Percentiles rank a stretch among this genome's conserved stretches.
phyloP scores from a whole-genome alignment of 2,329 filamentous ascomycete genomes.

The Alternaria ventricosa region DNA sequence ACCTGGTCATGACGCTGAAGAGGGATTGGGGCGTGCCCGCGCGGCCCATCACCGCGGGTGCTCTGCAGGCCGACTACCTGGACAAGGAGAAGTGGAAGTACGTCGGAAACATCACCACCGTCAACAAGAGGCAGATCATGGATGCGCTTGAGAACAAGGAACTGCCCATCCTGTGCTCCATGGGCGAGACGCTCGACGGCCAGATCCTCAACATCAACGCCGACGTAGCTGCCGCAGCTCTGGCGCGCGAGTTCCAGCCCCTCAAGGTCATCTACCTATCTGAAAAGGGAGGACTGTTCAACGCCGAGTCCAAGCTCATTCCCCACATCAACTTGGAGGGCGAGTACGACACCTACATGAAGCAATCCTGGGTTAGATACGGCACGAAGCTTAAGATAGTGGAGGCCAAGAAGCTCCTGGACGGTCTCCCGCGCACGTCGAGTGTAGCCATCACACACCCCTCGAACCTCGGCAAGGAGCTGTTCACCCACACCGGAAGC shows the following conservation, averaged over 20 bases:
- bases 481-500: conserved; percentile 94
- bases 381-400: conserved; percentile 96
- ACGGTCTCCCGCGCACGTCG: conserved; percentile 85
- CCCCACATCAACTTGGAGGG: conserved; percentile 97
- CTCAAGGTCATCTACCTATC: conserved; percentile 98
- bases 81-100: conserved; percentile 96
- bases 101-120: conserved; percentile 92
- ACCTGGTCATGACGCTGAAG: conserved; percentile 88
- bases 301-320: conserved; percentile 95
- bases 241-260: conserved; percentile 86
- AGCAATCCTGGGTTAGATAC: conserved; percentile 92
- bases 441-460: conserved; percentile 98
- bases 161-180: conserved; percentile 91
- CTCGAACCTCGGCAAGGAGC: conserved; percentile 91
- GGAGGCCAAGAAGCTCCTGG: conserved; percentile 93
- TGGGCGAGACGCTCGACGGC: conserved; percentile 91
- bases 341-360: conserved; percentile 92
- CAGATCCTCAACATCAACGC: conserved; percentile 97
- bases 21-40: conserved; percentile 82
- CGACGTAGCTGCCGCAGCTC: conserved; percentile 92
- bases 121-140: conserved; percentile 90
- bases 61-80: conserved; percentile 91
- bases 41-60: conserved; percentile 85
- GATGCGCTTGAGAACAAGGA: conserved; percentile 86
- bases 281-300: conserved; percentile 95